Evolutionary conservation across 345 rosid genomes (phyloP), one percentile per base, ranked within the genome.

Genomic region (Triadica sebifera): DNA sequence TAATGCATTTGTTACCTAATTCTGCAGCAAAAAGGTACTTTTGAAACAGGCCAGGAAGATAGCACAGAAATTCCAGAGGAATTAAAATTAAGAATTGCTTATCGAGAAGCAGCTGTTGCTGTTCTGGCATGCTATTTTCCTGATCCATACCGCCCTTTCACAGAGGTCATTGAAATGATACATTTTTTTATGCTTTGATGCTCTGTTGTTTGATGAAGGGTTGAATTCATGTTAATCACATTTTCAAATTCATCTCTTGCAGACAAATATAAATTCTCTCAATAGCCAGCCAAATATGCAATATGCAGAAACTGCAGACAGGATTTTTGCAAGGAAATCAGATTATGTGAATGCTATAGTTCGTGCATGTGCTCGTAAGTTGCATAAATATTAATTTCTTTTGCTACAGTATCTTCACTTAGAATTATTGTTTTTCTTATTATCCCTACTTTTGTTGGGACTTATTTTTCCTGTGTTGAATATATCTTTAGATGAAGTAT

Each of bases 31-130:
- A 86, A 87, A 79, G 98, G 97, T 10, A 94, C 97, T 60, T 94
- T 89, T 85, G 97, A 90, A 79, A 94, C 96, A 37, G 97, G 98
- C 67, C 93, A 89, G 85, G 98, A 94, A 85, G 98, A 94, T 74
- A 87, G 91, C 74, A 80, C 87, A 45, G 92, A 86, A 78, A 83
- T 94, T 74, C 95, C 98, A 12, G 92, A 89, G 78, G 98, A 94
- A 70, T 39, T 94, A 73, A 89, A 86, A 79, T 80, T 91, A 86
- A 88, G 98, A 84, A 79, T 93, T 72, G 98, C 97, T 69, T 92
- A 94, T 71, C 79, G 98, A 75, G 98, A 94, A 84, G 97, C 98
- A 68, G 87, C 97, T 87, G 97, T 89, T 82, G 93, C 97, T 74
- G 86, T 92, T 83, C 93, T 94, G 74, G 90, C 96, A 12, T 94